Conservation (phyloP, 2,329 filamentous ascomycete genomes). For the Blastomyces parvus region DNA sequence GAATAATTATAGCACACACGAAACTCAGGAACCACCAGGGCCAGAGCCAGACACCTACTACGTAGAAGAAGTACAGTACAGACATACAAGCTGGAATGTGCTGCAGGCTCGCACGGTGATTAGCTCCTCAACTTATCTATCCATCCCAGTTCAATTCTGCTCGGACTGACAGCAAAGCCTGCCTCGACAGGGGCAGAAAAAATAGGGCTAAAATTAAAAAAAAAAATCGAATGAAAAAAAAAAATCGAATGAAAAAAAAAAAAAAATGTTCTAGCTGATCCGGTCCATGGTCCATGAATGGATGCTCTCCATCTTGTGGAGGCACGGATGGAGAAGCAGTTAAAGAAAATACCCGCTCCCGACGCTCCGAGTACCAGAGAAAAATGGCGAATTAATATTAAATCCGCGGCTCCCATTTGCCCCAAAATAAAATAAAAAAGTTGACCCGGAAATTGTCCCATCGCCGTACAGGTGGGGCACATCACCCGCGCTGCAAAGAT, state of each 20-base stretch:
- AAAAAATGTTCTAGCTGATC: no score
- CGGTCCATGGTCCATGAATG: no score
- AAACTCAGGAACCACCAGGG: neutral
- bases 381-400: neutral
- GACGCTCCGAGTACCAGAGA: neutral
- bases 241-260: no score
- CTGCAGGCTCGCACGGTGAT: neutral
- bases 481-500: neutral
- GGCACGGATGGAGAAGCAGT: neutral
- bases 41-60: no score
- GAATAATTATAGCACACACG: neutral
- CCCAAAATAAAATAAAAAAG: neutral
- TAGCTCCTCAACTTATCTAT: neutral
- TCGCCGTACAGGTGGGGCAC: neutral
- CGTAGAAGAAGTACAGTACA: no score
- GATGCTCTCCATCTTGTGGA: neutral
- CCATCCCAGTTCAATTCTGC: neutral
- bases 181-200: no score
- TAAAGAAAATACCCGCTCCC: neutral
- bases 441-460: neutral
- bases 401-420: neutral
- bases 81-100: neutral
- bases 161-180: no score
- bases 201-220: no score
- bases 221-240: neutral